Base-by-base conservation (phyloP, 2,329 filamentous ascomycete species). In the Fonsecaea pugnacius region DNA sequence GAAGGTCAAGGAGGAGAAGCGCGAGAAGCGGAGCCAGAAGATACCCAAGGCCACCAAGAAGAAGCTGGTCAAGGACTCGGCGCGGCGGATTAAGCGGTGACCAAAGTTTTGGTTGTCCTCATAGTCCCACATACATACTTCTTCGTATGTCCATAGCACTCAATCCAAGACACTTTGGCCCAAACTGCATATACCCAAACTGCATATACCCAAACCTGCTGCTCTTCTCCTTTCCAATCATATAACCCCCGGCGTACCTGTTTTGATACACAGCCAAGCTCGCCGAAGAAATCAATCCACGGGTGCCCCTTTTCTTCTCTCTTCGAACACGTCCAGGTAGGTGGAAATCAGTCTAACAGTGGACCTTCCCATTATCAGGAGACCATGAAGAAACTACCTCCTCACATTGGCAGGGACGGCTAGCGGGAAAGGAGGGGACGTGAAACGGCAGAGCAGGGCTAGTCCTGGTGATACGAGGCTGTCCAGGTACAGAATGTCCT, bases 41-140 rank as follows among this genome's bases (percentile, higher is more conserved):
- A 96, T 99, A 79, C 94, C 95, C 0, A 99, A 99, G 80, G 88
- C 96, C 75, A 70, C 96, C 36, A 99, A 99, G 85, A 98, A 97
- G 83, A 91, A 90, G 75, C 78, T 96, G 63, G 86, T 96, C 30
- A 84, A 83, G 62, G 81, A 82, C 67, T 83, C 84, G 16, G 82
- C 86, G 62, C 81, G 86, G 70, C 81, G 86, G 70, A 86, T 85
- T 73, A 89, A 90, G 80, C 70, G 70, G 46, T 73, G 46, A 59
- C 9, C 9, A 58, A 66, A 38, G 27, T 30, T 30, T 30, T 30
- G 2, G 27, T 30, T 30, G 27, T 30, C 27, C 27, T 30, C 27
- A 30, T 30, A 1, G 27, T 30, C 27, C 27, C 4, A 30, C 27
- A 30, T 30, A 30, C 27, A 30, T 30, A 30, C 27, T 30, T 30